Base-by-base conservation (phyloP, 2,329 filamentous ascomycete genomes). In the Trichoderma aggressivum region DNA sequence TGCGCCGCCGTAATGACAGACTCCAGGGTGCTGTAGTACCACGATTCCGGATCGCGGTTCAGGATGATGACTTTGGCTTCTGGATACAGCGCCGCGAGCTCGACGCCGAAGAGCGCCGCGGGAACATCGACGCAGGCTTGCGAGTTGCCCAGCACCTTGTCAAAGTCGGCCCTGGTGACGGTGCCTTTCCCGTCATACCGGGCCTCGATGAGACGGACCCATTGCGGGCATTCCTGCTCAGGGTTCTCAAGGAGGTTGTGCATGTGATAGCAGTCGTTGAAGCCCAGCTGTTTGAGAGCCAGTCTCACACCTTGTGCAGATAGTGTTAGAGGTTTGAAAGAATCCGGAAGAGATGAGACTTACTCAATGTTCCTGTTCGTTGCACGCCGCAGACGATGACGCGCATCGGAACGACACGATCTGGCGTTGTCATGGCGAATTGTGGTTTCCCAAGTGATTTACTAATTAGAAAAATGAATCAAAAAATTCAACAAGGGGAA, bases 71-170 rank as follows among this genome's bases (percentile, higher is more conserved):
- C 77, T 71, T 82, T 82, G 63, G 81, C 81, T 14, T 82, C 80
- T 6, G 79, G 79, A 62, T 79, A 79, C 21, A 74, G 55, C 34
- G 75, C 77, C 34, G 81, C 80, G 12, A 83, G 76, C 64, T 83
- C 80, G 66, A 76, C 71, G 62, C 78, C 79, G 74, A 83, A 81
- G 75, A 89, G 90, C 47, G 87, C 82, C 0, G 88, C 81, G 1
- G 90, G 89, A 18, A 88, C 78, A 60, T 87, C 87, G 70, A 85
- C 84, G 10, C 86, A 88, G 26, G 84, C 85, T n/a, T 88, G 83
- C 74, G 79, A 83, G 28, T 81, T 75, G 59, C 82, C 82, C 61
- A 86, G 81, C 7, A 86, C 76, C 70, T 79, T 78, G 76, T 86
- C 84, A 79, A 84, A 86, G 72, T 85, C 82, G 21, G 77, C 74